Base-by-base conservation (phyloP, 176 grass and related monocot genomes). In the Aegilops umbellulata region DNA sequence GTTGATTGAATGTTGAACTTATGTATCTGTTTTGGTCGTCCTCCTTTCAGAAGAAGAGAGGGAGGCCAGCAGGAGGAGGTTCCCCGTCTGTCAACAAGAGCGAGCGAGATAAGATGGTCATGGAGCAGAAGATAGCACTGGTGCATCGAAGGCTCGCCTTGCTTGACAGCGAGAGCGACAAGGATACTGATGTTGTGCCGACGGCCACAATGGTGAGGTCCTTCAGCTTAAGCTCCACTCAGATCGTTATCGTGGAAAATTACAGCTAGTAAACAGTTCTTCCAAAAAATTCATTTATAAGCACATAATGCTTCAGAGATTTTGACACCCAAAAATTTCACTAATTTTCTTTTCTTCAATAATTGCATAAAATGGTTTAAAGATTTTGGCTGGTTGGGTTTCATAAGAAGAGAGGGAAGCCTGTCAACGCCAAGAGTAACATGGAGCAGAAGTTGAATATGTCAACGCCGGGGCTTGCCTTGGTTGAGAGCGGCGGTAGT, bases 41-140 rank as follows among this genome's bases (percentile, higher is more conserved):
- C 47, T 6, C 8, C 73, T 35, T 87, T 63, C 42, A 87, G 89
- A 82, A 13, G 79, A 90, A 80, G 84, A 83, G 89, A 65, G 74
- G 80, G 66, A 83, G n/a, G 20, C 61, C 78, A 25, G 42, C 42
- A 10, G 72, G 24, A 38, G 47, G 78, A 8, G 77, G 49, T 65
- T 77, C 83, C 69, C 42, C 80, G 25, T 67, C 73, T 3, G 4
- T 7, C 30, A 44, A 32, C 17, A 26, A 71, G 57, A 83, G 15
- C 74, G 83, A 83, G 80, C 53, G 53, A 57, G 53, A 57, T 22
- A 19, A 57, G 53, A 57, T 57, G 53, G 19, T 57, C 53, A 90
- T 90, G 84, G 84, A 90, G 32, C 80, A 87, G 58, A 90, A 90
- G 80, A 66, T 74, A 32, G 80, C 39, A 0, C 34, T 90, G 67